Percentiles rank a stretch among this genome's conserved stretches.
phyloP scores from a whole-genome alignment of 2,329 filamentous ascomycete species.

The Venturia carpophila region DNA sequence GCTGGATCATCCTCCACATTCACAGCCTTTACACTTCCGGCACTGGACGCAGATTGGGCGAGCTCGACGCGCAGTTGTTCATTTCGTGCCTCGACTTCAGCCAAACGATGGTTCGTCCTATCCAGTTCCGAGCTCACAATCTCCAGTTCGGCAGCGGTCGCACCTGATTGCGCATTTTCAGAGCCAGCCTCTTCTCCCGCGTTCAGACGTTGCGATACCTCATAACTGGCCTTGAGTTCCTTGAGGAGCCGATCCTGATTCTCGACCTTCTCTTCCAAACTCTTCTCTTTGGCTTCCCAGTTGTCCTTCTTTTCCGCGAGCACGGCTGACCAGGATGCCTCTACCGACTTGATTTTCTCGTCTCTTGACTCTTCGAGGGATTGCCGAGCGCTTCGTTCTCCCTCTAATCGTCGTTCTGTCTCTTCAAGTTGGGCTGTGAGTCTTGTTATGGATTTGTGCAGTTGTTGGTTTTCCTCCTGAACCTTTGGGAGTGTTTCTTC shows the following conservation, averaged over 20 bases:
- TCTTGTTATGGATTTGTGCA: constrained; percentile 69
- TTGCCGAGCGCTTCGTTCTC: constrained; percentile 64
- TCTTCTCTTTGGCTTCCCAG: constrained; percentile 89
- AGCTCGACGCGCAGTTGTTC: constrained; percentile 87
- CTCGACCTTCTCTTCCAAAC: constrained; percentile 85
- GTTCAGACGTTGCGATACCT: constrained; percentile 85
- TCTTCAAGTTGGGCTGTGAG: constrained; percentile 78
- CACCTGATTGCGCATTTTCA: constrained; percentile 50
- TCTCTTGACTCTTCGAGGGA: constrained; percentile 72
- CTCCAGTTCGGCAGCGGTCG: constrained; percentile 83
- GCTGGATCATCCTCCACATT: constrained; percentile 77
- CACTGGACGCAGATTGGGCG: constrained; percentile 73
- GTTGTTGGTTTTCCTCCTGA: constrained; percentile 75
- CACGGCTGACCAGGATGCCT: constrained; percentile 82
- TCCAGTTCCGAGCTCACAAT: constrained; percentile 90
- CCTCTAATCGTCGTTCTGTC: constrained; percentile 69
- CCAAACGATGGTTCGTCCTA: constrained; percentile 74
- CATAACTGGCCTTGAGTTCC: constrained; percentile 94
- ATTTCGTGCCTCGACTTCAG: constrained; percentile 87
- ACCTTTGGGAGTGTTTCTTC: constrained; percentile 89
- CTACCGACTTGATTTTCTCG: constrained; percentile 76
- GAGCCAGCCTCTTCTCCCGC: constrained; percentile 56
- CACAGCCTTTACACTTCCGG: constrained; percentile 46
- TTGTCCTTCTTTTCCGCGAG: constrained; percentile 91
- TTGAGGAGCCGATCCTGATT: constrained; percentile 86